Evolutionary conservation across 2,329 filamentous ascomycete species (phyloP).

Genomic region (Neopestalotiopsis clavispora): DNA sequence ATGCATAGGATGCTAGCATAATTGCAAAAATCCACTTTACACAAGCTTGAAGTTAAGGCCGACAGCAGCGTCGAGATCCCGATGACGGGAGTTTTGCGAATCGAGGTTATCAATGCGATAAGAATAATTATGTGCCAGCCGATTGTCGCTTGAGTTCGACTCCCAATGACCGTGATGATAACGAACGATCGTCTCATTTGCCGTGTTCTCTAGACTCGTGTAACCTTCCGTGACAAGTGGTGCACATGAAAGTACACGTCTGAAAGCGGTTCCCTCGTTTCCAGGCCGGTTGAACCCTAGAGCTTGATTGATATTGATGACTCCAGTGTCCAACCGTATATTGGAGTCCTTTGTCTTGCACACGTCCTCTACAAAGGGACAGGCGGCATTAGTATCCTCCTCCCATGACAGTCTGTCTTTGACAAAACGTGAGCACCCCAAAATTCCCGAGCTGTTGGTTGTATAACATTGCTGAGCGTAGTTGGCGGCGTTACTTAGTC

Average conservation of each 20-base stretch:
- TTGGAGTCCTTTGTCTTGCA: neutral
- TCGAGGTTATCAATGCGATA: no score
- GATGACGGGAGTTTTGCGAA: no score
- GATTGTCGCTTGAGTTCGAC: no score
- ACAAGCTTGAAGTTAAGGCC: no score
- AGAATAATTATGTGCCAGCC: no score
- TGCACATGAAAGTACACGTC: constrained; percentile 8
- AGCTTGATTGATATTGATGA: constrained; percentile 8
- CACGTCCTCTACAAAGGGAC: neutral
- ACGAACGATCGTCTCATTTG: neutral
- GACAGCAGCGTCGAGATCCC: no score
- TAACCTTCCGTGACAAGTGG: constrained; percentile 9
- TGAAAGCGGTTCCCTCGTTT: neutral
- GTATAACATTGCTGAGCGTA: neutral
- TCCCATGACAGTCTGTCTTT: neutral
- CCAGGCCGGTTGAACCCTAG: constrained; percentile 11
- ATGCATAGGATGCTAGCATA: no score
- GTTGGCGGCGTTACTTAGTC: neutral
- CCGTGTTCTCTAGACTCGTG: neutral
- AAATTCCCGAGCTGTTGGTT: neutral
- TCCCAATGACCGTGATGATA: no score
- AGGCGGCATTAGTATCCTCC: neutral
- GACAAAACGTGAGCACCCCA: neutral
- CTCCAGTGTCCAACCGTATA: constrained; percentile 4
- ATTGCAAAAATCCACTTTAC: no score